Evolutionary conservation across 2,329 filamentous ascomycete genomes (phyloP), one percentile per base, ranked within the genome.

Genomic region (Aureobasidium uvarum): DNA sequence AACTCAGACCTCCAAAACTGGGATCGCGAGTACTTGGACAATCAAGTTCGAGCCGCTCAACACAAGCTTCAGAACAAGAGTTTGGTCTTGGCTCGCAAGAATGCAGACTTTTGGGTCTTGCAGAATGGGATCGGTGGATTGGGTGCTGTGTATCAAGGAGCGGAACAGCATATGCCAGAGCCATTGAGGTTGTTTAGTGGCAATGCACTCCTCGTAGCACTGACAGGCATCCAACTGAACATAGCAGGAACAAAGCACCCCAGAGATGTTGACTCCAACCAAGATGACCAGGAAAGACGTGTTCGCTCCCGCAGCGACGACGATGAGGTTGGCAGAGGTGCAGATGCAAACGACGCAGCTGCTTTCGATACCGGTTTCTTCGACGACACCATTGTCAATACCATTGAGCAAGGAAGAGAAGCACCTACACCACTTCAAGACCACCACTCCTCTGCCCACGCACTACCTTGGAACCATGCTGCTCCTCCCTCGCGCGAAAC

Each of bases 361-460:
- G 45, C 45, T 43, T 66, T 65, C 66, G 66, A 71, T 23, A 48
- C 39, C 20, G 58, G 58, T 5, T 54, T 20, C n/a, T 25, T 39
- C 33, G 23, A 41, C 25, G 25, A 62, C 16, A 43, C 38, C 10
- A 16, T 45, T 6, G 48, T 50, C 28, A 5, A 55, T 23, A 51
- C 84, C 10, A 75, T 89, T 23, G 92, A 96, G 74, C 76, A 91
- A 28, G 90, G 88, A 23, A 86, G 91, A 76, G 85, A 90, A 48
- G 89, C 85, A 0, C 84, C 81, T 0, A 82, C 85, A 0, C 84
- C 85, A 8, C 82, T 95, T 62, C 85, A 86, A 5, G 89, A 96
- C 66, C 84, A 70, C 13, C 55, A 84, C 33, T 85, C 85, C 28
- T 85, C 83, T 5, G 48, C 48, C 16, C 60, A 63, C n/a, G 78